Percentiles rank a stretch among this genome's conserved stretches.
Conservation (phyloP, 2,329 filamentous ascomycete genomes). For the Neophaeococcomyces mojaviensis region DNA sequence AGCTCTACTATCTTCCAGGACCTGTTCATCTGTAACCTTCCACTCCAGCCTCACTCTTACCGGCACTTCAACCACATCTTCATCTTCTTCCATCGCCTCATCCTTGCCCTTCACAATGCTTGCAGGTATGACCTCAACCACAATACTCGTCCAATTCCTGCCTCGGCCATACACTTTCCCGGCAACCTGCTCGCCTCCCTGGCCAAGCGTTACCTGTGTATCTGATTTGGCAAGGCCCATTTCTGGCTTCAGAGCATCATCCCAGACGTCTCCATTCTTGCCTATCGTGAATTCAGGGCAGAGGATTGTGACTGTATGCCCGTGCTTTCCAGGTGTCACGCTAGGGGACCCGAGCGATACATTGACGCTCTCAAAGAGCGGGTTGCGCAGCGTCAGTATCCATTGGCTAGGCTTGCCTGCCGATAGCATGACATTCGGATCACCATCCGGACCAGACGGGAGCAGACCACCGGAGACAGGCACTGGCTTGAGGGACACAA, state of each 20-base stretch:
- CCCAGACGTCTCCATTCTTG: constrained; percentile 88
- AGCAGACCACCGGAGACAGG: constrained; percentile 24
- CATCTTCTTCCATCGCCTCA: constrained; percentile 42
- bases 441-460: constrained; percentile 21
- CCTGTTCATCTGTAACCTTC: constrained; percentile 35
- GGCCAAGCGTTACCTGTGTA: constrained; percentile 36
- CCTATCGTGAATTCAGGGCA: constrained; percentile 93
- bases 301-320: constrained; percentile 77
- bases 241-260: constrained; percentile 59
- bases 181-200: constrained; percentile 62
- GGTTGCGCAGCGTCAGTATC: constrained; percentile 84
- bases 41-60: constrained; percentile 90
- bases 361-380: constrained; percentile 82
- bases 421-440: constrained; percentile 39
- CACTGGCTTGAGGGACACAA: constrained; percentile 59
- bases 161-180: constrained; percentile 96
- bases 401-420: constrained; percentile 60
- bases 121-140: constrained; percentile 76
- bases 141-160: constrained; percentile 89
- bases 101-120: constrained; percentile 23
- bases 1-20: constrained; percentile 38
- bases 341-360: constrained; percentile 81
- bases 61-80: constrained; percentile 75
- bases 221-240: constrained; percentile 29
- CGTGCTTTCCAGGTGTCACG: constrained; percentile 67